Evolutionary conservation across 305 asterid species (phyloP).

Genomic region (Fraxinus ornus): DNA sequence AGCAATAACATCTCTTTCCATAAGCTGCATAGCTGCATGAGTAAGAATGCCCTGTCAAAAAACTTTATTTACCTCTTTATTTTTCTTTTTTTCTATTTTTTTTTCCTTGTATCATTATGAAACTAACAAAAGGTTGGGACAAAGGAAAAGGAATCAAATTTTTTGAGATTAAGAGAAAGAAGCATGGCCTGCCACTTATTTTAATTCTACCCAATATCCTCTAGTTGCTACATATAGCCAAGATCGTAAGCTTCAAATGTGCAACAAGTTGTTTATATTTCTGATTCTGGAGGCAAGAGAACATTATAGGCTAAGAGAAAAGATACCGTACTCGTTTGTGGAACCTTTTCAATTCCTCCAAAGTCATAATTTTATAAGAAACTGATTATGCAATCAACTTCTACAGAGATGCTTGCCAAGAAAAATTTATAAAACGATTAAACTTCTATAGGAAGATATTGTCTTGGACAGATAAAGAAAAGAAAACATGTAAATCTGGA

Average conservation of each 20-base stretch:
- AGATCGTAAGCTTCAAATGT: background rate
- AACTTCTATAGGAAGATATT: background rate
- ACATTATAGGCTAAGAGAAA: background rate
- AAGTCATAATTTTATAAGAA: background rate
- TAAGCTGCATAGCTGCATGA: slow-evolving; percentile 66
- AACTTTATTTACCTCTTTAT: slow-evolving; percentile 7
- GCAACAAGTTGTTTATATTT: background rate
- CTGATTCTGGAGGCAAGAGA: background rate
- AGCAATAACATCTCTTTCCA: slow-evolving; percentile 65
- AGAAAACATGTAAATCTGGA: background rate
- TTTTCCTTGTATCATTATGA: background rate
- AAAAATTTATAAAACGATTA: background rate
- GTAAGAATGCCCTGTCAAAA: slow-evolving; percentile 32
- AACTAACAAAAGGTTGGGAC: background rate
- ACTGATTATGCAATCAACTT: background rate
- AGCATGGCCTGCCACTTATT: background rate
- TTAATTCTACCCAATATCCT: background rate
- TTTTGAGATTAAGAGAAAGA: slow-evolving; percentile 1
- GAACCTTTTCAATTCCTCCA: background rate
- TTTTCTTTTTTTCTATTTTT: background rate
- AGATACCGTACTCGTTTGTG: background rate
- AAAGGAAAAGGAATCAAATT: background rate
- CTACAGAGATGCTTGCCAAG: background rate
- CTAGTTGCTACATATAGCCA: background rate
- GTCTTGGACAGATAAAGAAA: background rate